Evolutionary conservation across 371 early-diverging fungal genomes (phyloP).

Genomic region (Rhizopus stolonifer): DNA sequence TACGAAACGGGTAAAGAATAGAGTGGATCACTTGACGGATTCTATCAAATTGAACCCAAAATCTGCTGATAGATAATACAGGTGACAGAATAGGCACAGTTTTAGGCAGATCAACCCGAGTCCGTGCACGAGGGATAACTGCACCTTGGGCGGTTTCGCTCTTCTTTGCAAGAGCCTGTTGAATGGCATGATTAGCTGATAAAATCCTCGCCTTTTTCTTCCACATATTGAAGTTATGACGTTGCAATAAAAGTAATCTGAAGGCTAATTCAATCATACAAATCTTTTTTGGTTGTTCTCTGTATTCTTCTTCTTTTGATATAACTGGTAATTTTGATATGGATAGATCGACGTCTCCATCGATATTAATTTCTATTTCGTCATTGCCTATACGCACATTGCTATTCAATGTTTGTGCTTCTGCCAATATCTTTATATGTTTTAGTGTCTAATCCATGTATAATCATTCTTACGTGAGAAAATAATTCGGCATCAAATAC

Average conservation of each 20-base stretch:
- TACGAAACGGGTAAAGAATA: conserved; percentile 30
- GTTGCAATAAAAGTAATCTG: conserved; percentile 39
- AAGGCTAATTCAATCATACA: conserved; percentile 33
- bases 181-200: conserved; percentile 31
- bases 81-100: conserved; percentile 35
- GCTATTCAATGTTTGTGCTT: conserved; percentile 51
- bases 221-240: conserved; percentile 41
- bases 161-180: conserved; percentile 19
- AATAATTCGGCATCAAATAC: conserved; percentile 62
- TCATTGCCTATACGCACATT: conserved; percentile 55
- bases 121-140: conserved; percentile 9
- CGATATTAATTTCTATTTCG: conserved; percentile 52
- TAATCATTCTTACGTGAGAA: conserved; percentile 46
- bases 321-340: conserved; percentile 23
- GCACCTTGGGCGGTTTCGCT: not conserved
- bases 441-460: no score
- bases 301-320: conserved; percentile 7
- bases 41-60: conserved; percentile 47
- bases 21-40: conserved; percentile 37
- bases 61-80: conserved; percentile 35
- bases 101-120: conserved; percentile 16
- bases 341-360: conserved; percentile 55
- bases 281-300: conserved; percentile 23
- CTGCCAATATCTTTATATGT: conserved; percentile 49
- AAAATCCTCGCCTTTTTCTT: conserved; percentile 33